Base-by-base conservation (phyloP, 169 alveolate genomes). In the Cryptosporidium meleagridis region DNA sequence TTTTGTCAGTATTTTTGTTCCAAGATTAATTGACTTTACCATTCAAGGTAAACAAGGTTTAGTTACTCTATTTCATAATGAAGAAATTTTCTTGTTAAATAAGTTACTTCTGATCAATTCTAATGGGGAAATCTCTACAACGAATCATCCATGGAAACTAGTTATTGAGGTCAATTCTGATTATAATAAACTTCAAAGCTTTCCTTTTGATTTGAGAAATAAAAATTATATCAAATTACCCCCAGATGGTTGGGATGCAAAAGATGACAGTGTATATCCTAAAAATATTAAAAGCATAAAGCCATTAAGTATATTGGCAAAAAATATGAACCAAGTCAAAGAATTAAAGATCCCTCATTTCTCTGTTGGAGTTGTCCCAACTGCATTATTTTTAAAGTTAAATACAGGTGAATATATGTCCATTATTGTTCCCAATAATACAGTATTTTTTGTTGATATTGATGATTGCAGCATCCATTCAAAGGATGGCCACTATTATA, bases 341-440 rank as follows among this genome's bases (percentile, higher is more conserved):
- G 52, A 55, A 73, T 59, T 73, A 41, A 55, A 21, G 14, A 73
- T 73, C 18, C 86, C 86, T 8, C 86, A 73, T 23, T 53, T 73
- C 39, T 33, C 86, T n/a, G 86, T 73, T 31, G 86, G 86, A n/a
- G 29, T 55, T n/a, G 33, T 61, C 23, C 86, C 86, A 55, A 73
- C 86, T 35, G 86, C 86, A 21, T 26, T 73, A 18, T 73, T 73
- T 31, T 37, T 73, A 23, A 73, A 73, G 55, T 51, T 73, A 73
- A 73, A 73, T 59, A 73, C 86, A n/a, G 70, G 58, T 26, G 86
- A 73, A 73, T 73, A 73, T 26, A 73, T 73, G 86, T 31, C 70
- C n/a, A 53, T 73, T 58, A 53, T 73, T 59, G 69, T 73, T 29
- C 23, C 86, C 39, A 73, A 73, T 37, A 73, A 73, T 73, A 73